phyloP scores from a whole-genome alignment of 495 filamentous ascomycete genomes.

The Penicillium coffeae region DNA sequence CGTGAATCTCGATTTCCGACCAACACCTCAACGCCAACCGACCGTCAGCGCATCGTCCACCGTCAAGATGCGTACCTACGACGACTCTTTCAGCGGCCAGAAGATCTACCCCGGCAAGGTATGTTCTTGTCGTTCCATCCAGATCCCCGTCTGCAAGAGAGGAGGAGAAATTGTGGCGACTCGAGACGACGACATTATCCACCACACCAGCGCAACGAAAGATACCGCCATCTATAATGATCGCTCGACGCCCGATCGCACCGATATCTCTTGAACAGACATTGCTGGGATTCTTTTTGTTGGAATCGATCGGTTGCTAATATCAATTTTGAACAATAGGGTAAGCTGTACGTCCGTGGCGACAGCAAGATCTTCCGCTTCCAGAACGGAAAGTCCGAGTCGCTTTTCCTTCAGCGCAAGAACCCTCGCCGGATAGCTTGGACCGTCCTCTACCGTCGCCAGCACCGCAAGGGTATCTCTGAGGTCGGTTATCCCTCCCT shows the following conservation, averaged over 20 bases:
- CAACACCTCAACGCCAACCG: constrained; percentile 48
- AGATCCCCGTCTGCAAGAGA: constrained; percentile 18
- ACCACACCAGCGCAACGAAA: constrained; percentile 1
- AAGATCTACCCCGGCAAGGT: constrained; percentile 99
- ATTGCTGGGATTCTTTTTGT: not conserved
- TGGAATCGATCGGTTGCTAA: constrained; percentile 22
- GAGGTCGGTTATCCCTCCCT: constrained; percentile 67
- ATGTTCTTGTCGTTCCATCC: constrained; percentile 39
- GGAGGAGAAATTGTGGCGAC: constrained; percentile 15
- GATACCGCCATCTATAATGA: not conserved
- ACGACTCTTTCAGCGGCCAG: constrained; percentile 95
- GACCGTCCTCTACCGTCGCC: constrained; percentile 95
- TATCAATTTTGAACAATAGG: constrained; percentile 51
- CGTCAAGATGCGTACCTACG: constrained; percentile 95
- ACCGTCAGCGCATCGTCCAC: constrained; percentile 49
- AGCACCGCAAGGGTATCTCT: constrained; percentile 99
- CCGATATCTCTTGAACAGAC: constrained; percentile 4
- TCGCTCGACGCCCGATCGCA: constrained; percentile 1
- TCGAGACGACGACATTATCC: constrained; percentile 12
- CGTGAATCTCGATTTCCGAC: constrained; percentile 45
- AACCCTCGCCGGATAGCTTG: constrained; percentile 98
- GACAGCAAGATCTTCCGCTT: constrained; percentile 99
- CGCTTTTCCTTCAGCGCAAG: constrained; percentile 99
- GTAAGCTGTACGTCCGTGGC: constrained; percentile 97
- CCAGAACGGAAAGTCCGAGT: constrained; percentile 99